phyloP scores from a whole-genome alignment of 1,284 basidiomycete genomes.

The Apiotrichum porosum region DNA sequence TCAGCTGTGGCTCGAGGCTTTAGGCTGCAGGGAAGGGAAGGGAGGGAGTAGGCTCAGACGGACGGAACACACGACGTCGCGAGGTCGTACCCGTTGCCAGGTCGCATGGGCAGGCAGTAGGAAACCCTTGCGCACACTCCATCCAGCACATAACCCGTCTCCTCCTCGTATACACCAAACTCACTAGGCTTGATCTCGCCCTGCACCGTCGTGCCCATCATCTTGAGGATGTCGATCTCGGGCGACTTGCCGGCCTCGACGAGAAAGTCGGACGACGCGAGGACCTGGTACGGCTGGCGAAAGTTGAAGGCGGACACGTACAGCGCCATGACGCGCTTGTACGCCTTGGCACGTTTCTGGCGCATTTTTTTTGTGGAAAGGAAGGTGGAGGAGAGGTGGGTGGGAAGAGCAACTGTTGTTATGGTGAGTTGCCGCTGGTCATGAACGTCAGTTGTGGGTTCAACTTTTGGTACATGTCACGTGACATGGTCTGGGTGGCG shows the following conservation, averaged over 20 bases:
- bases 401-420: neutral
- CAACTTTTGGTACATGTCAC: too few species aligned
- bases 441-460: too few species aligned
- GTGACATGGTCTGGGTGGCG: too few species aligned
- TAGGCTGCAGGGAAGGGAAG: too few species aligned
- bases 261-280: conserved; percentile 82
- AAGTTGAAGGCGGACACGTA: conserved; percentile 83
- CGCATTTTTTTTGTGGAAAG: conserved; percentile 57
- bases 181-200: conserved; percentile 82
- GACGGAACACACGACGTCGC: too few species aligned
- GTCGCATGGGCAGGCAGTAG: too few species aligned
- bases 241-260: conserved; percentile 58
- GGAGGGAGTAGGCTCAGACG: too few species aligned
- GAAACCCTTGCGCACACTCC: too few species aligned
- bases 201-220: conserved; percentile 69
- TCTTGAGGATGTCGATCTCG: conserved; percentile 63
- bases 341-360: conserved; percentile 86
- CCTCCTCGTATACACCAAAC: too few species aligned
- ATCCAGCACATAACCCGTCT: too few species aligned
- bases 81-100: too few species aligned
- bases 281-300: conserved; percentile 81
- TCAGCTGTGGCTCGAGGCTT: neutral
- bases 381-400: neutral
- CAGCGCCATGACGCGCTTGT: conserved; percentile 83
- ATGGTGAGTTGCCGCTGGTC: too few species aligned